phyloP scores from a whole-genome alignment of 2,329 filamentous ascomycete species.

The Colletotrichum navitas region DNA sequence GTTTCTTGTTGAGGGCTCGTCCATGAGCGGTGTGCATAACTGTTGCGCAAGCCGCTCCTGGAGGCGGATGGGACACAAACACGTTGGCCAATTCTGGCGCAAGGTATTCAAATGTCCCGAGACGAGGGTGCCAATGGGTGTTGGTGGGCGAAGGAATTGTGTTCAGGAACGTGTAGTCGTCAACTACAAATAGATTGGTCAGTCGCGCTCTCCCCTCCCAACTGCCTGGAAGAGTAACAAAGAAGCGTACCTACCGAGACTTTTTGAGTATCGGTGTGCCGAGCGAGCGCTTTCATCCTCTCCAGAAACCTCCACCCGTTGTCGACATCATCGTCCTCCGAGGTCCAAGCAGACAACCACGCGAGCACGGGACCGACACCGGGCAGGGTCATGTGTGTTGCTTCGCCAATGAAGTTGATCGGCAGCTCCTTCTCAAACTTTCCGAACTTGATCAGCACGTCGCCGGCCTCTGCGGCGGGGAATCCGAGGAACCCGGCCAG shows the following conservation, averaged over 20 bases:
- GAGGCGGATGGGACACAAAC: conserved; percentile 12
- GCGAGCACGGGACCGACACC: conserved; percentile 25
- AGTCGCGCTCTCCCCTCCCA: not conserved
- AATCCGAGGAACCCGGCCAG: conserved; percentile 30
- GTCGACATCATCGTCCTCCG: conserved; percentile 20
- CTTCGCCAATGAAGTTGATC: conserved; percentile 38
- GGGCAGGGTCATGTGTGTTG: conserved; percentile 17
- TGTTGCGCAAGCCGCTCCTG: conserved; percentile 10
- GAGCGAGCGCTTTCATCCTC: conserved; percentile 31
- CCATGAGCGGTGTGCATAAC: conserved; percentile 34
- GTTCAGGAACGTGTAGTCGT: conserved; percentile 30
- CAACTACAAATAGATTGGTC: conserved; percentile 8
- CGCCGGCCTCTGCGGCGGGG: conserved; percentile 46
- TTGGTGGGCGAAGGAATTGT: not conserved
- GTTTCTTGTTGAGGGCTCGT: conserved; percentile 17
- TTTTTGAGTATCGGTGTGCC: conserved; percentile 17
- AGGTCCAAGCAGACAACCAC: conserved; percentile 32
- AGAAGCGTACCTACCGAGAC: conserved; percentile 22
- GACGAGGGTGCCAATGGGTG: conserved; percentile 9
- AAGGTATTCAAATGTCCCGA: conserved; percentile 18
- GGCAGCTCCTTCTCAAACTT: conserved; percentile 46
- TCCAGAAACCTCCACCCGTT: conserved; percentile 27
- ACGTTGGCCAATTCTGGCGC: not conserved
- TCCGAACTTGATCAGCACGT: conserved; percentile 15
- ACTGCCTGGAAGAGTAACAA: not conserved